Percentiles rank a stretch among this genome's conserved stretches.
Evolutionary conservation across 495 filamentous ascomycete species (phyloP).

Genomic region (Penicillium tannophilum): DNA sequence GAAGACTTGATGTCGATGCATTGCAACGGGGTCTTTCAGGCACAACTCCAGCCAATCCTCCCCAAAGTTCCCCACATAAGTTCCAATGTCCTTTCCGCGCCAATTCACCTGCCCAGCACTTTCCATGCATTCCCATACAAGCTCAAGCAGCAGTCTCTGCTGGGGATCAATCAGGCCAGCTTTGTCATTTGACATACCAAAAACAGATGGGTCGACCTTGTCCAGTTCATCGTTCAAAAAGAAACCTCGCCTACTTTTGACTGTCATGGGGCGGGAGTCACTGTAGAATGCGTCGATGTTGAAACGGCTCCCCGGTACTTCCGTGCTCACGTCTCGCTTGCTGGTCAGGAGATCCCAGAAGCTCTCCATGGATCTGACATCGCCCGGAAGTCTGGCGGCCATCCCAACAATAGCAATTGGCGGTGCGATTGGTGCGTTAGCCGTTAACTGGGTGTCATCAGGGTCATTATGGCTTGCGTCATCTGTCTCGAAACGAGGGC

Average conservation of each 20-base stretch:
- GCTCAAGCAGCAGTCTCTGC: constrained; percentile 58
- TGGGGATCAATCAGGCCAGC: constrained; percentile 37
- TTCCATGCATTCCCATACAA: constrained; percentile 42
- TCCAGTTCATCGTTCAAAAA: constrained; percentile 45
- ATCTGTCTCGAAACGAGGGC: too few relatives aligned
- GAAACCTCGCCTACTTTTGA: constrained; percentile 47
- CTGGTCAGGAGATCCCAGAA: constrained; percentile 49
- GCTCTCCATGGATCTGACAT: constrained; percentile 26
- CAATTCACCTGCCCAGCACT: constrained; percentile 46
- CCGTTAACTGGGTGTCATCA: too few relatives aligned
- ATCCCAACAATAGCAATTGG: constrained; percentile 55
- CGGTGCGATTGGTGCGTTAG: too few relatives aligned
- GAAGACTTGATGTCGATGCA: constrained; percentile 17
- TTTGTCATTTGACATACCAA: too few relatives aligned
- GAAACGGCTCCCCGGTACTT: constrained; percentile 42
- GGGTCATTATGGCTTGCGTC: too few relatives aligned
- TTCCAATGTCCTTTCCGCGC: constrained; percentile 45
- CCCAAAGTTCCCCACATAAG: constrained; percentile 50
- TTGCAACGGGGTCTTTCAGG: constrained; percentile 19
- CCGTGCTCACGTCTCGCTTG: constrained; percentile 35
- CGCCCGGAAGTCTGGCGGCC: constrained; percentile 51
- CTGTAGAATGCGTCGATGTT: constrained; percentile 37
- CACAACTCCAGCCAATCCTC: constrained; percentile 35
- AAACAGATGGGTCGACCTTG: too few relatives aligned
- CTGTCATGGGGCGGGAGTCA: constrained; percentile 8